Base-by-base conservation (phyloP, 805 yeast genomes). In the Cyberlindnera galapagoensis region DNA sequence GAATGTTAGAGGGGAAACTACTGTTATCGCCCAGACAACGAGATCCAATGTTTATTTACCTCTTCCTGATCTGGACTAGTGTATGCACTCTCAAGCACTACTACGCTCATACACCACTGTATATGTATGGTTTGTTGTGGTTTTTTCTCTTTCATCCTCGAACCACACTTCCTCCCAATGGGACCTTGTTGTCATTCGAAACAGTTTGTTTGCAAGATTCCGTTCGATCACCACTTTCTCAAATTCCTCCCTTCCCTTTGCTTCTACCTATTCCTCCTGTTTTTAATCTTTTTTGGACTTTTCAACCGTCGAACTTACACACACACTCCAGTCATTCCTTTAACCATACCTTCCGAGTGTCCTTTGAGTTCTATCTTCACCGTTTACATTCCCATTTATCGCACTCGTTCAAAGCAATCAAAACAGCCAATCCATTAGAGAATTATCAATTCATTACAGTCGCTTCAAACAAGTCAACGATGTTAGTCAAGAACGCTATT, bases 321-420 rank as follows among this genome's bases (percentile, higher is more conserved):
- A 29, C 25, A 27, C 54, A 46, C 55, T 50, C 54, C 54, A 50
- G 55, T 50, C 55, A 46, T 49, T 50, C 55, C 43, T 50, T 50
- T 43, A 40, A 14, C 31, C 36, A 12, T 20, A n/a, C 15, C 19
- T 50, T 47, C 55, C 34, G 55, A 50, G 55, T 47, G 52, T 39
- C 36, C 26, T 19, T 24, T 33, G 25, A 18, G n/a, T 9, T 23
- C 21, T 23, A 22, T 11, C 21, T n/a, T 12, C 16, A n/a, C 22
- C 7, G 15, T 19, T 19, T 27, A 18, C 23, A 24, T 23, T n/a
- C n/a, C n/a, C n/a, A n/a, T n/a, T n/a, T n/a, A n/a, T n/a, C n/a
- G n/a, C n/a, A n/a, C n/a, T n/a, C 20, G 17, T 18, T 29, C 25
- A 12, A 9, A 20, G 21, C 16, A 26, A 12, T 12, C 14, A 30